Conservation (phyloP, 2,329 filamentous ascomycete genomes). For the Neopestalotiopsis clavispora region DNA sequence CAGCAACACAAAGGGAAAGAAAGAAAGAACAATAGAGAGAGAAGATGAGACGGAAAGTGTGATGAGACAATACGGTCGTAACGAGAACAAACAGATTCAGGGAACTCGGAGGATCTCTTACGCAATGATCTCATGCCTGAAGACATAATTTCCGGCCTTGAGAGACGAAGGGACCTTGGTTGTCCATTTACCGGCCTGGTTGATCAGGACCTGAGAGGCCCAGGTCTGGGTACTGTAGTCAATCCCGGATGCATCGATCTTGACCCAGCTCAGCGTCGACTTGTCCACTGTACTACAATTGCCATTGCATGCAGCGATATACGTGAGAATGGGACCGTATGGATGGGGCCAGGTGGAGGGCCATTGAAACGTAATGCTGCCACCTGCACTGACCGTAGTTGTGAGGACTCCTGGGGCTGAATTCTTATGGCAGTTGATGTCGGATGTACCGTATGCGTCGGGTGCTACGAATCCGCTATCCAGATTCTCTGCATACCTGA, state of each 20-base stretch:
- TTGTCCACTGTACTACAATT: conserved; percentile 35
- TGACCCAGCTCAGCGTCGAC: conserved; percentile 35
- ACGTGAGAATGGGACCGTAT: conserved; percentile 40
- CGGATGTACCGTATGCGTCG: conserved; percentile 8
- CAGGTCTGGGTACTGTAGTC: conserved; percentile 31
- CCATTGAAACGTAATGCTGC: conserved; percentile 65
- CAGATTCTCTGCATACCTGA: conserved; percentile 33
- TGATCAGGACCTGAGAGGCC: conserved; percentile 46
- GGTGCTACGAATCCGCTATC: conserved; percentile 33
- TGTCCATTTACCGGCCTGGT: conserved; percentile 52
- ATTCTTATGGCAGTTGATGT: conserved; percentile 42
- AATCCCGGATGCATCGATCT: conserved; percentile 31
- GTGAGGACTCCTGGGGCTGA: conserved; percentile 35
- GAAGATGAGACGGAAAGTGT: background rate
- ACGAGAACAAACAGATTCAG: background rate
- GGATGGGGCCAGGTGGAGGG: conserved; percentile 65
- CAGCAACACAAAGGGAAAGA: too few species aligned
- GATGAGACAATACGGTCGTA: background rate
- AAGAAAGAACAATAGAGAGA: too few species aligned
- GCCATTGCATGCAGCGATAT: conserved; percentile 38
- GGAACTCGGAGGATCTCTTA: background rate
- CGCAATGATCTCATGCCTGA: conserved; percentile 52
- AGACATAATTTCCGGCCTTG: conserved; percentile 46
- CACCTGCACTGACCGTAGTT: conserved; percentile 57
- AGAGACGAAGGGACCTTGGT: conserved; percentile 39